Base-by-base conservation (phyloP, 345 rosid genomes). In the Acer negundo region DNA sequence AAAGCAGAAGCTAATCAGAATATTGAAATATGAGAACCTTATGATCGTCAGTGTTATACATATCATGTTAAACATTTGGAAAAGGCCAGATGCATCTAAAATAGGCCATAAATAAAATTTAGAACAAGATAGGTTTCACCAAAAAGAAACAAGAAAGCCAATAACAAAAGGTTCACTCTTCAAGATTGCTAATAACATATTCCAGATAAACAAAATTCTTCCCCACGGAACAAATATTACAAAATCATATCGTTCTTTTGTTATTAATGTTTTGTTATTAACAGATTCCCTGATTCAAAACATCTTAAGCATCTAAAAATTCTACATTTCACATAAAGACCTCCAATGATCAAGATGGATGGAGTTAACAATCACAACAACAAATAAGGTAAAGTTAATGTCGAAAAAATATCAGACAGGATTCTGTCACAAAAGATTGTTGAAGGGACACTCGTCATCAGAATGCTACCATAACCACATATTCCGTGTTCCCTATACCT, bases 1-100 rank as follows among this genome's bases (percentile, higher is more conserved):
- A 20, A 72, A 73, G 66, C 47, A 4, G 31, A 64, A 75, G 62
- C 62, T 46, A 51, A 62, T 81, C 38, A 85, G 80, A 8, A 55
- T 26, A 63, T 22, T 15, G 31, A 77, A 40, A 61, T 13, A 74
- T 26, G 72, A 66, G 12, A 20, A 20, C 38, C 46, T 24, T 6
- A 28, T 68, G 56, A 74, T 51, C 68, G 62, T 72, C 49, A 49
- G 51, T 15, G 12, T 31, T 26, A 56, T 31, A 44, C 19, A 26
- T 8, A 46, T 22, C 58, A 69, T 11, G n/a, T 38, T 7, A n/a
- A 68, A 46, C 62, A 53, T 46, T 11, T 22, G 17, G 38, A 17
- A 67, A 61, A 22, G 10, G 24, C 44, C 13, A 44, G n/a, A 35
- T 58, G 24, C 64, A 56, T 20, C 47, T 64, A 20, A 10, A 22